Evolutionary conservation across 1,139 yeast genomes (phyloP), one percentile per base, ranked within the genome.

Genomic region (Taphrina confusa): DNA sequence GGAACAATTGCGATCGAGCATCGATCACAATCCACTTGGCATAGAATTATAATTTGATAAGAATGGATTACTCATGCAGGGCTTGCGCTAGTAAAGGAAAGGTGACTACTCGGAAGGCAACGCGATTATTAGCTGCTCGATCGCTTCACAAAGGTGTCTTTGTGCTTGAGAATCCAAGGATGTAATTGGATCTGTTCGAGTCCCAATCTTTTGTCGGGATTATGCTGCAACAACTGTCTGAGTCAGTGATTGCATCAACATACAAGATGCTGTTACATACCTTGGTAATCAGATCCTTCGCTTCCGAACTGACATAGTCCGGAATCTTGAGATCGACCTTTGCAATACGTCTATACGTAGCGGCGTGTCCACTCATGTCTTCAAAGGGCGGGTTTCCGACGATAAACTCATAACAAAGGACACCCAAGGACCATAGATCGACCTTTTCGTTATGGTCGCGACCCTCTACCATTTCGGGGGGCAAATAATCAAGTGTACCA

Each of bases 391-490:
- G 97, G 54, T 80, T 79, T 0, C 97, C 98, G 1, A 87, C 92
- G 1, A 92, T 74, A 61, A 92, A 80, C 71, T 92, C 98, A 69
- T 86, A 92, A 63, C 91, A 80, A 46, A 92, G 73, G 1, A 92
- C 83, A 0, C 98, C 98, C 61, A 92, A 75, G 0, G 97, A 89
- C 98, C 98, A 92, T 11, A 87, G 80, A 70, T 92, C 98, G 0
- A 89, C 96, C 49, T 79, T 77, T 61, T 78, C 79, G 68, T 87
- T 94, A 69, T 92, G 95, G 34, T 83, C 86, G 67, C 81, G 82
- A 1, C 87, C 84, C 66, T 86, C 95, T 12, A 92, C 88, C 88
- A 92, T 86, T 74, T 92, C 98, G 2, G 98, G 98, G 0, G 98
- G 95, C 16, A 92, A 74, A 69, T 92, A 92, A 72, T 92, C 98